Evolutionary conservation across 257 asterid genomes (phyloP).

Genomic region (Solanum etuberosum): DNA sequence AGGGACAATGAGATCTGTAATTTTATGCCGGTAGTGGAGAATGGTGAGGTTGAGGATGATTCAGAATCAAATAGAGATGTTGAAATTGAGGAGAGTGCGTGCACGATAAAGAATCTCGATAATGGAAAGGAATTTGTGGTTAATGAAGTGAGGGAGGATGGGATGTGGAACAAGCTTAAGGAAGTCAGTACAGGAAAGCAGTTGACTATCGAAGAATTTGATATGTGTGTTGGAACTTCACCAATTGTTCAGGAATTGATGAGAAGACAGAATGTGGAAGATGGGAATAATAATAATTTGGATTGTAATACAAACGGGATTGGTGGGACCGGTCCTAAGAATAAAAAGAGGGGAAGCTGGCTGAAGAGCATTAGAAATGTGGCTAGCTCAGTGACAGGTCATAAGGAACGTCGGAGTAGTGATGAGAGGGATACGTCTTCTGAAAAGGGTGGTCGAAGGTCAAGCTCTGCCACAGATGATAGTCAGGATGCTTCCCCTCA

Average conservation of each 20-base stretch:
- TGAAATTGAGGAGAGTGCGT: slow-evolving; percentile 30
- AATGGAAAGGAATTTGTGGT: slow-evolving; percentile 94
- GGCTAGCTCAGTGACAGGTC: slow-evolving; percentile 65
- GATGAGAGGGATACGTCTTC: slow-evolving; percentile 97
- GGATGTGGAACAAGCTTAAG: slow-evolving; percentile 86
- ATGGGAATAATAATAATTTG: slow-evolving; percentile 40
- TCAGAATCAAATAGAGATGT: slow-evolving; percentile 5
- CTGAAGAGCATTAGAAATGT: slow-evolving; percentile 65
- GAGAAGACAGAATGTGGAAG: slow-evolving; percentile 92
- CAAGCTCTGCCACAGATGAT: slow-evolving; percentile 97
- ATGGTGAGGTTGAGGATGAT: slow-evolving; percentile 3
- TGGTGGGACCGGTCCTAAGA: slow-evolving; percentile 40
- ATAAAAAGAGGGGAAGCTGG: slow-evolving; percentile 75
- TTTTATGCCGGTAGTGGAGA: background rate
- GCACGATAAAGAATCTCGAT: slow-evolving; percentile 83
- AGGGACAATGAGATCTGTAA: slow-evolving; percentile 10
- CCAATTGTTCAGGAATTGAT: slow-evolving; percentile 94
- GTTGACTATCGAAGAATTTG: slow-evolving; percentile 83
- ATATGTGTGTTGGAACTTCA: slow-evolving; percentile 92
- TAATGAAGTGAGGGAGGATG: slow-evolving; percentile 89
- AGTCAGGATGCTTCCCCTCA: slow-evolving; percentile 78
- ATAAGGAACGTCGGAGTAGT: slow-evolving; percentile 73
- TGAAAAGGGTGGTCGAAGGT: slow-evolving; percentile 89
- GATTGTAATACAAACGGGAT: slow-evolving; percentile 37
- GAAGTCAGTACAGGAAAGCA: slow-evolving; percentile 90